Base-by-base conservation (phyloP, 1,139 yeast genomes). In the Blastobotrys ciferrii region DNA sequence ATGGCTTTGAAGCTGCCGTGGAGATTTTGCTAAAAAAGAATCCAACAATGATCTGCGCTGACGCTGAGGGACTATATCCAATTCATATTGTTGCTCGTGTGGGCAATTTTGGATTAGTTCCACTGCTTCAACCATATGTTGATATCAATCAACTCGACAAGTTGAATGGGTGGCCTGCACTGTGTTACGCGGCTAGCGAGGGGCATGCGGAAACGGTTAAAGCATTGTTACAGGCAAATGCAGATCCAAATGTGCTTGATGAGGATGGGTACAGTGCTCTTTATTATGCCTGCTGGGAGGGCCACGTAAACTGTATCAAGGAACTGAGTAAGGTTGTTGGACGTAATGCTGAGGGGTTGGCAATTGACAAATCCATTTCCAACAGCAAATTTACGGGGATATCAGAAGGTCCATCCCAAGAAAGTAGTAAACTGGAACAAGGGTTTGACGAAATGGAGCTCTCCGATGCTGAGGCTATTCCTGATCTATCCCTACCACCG, bases 271-370 rank as follows among this genome's bases (percentile, higher is more conserved):
- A 78, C 58, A 80, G 85, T 49, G 96, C 96, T 0, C 70, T 91
- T 43, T 92, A 87, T 64, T 87, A 91, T 63, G 92, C 98, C 42
- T 86, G 91, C 25, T 87, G 95, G 78, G 97, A 91, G 65, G 98
- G 98, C 13, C 92, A 89, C 62, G 80, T 88, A 37, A 78, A 74
- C 18, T 92, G 88, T 2, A 71, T 91, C 56, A 85, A 87, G 65
- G 83, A 82, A 28, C 70, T 92, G 41, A 72, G 74, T 25, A 71
- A 50, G 35, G 33, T 23, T 14, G 41, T 48, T 13, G 30, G 39
- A 6, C 37, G 30, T 9, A 25, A 18, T 13, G 32, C 36, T 2
- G 35, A 42, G 1, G 40, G 43, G 25, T 15, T 41, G 32, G 47
- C 51, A 12, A 14, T 45, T 14, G 51, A 48, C 17, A 42, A 42